Evolutionary conservation across 768 basidiomycete genomes (phyloP).

Genomic region (Inosperma sp.): DNA sequence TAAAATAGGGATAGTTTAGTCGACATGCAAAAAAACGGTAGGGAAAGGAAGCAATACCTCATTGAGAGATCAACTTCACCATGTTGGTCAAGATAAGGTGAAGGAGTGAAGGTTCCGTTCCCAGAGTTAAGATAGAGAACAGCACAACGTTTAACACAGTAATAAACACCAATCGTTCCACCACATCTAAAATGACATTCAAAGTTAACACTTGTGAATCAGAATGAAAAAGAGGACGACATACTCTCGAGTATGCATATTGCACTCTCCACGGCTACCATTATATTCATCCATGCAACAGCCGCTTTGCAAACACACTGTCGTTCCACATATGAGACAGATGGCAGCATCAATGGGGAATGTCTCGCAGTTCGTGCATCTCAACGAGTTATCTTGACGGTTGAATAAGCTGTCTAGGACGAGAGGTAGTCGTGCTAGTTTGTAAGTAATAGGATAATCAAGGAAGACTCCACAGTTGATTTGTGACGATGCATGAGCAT

Average conservation of each 20-base stretch:
- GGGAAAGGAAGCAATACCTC: constrained; percentile 52
- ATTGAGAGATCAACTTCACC: constrained; percentile 91
- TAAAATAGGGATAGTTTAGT: constrained; percentile 6
- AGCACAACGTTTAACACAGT: constrained; percentile 89
- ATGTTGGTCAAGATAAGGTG: constrained; percentile 91
- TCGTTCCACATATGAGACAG: constrained; percentile 84
- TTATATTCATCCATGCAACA: constrained; percentile 78
- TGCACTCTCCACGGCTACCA: constrained; percentile 81
- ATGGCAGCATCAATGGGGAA: constrained; percentile 85
- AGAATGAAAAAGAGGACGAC: constrained; percentile 32
- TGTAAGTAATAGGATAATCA: constrained; percentile 82
- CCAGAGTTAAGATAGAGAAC: constrained; percentile 83
- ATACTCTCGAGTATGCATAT: constrained; percentile 91
- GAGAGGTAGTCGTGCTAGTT: constrained; percentile 73
- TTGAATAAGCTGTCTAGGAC: constrained; percentile 81
- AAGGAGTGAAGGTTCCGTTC: constrained; percentile 82
- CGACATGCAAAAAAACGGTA: not conserved
- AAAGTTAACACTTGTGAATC: not conserved
- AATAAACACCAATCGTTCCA: constrained; percentile 83
- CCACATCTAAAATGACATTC: constrained; percentile 60
- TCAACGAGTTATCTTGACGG: constrained; percentile 65
- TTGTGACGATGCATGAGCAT: constrained; percentile 73
- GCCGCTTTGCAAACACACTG: constrained; percentile 86
- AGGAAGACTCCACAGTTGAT: constrained; percentile 74
- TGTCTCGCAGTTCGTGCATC: constrained; percentile 71